Base-by-base conservation (phyloP, 345 rosid species). In the Euphorbia lathyris region DNA sequence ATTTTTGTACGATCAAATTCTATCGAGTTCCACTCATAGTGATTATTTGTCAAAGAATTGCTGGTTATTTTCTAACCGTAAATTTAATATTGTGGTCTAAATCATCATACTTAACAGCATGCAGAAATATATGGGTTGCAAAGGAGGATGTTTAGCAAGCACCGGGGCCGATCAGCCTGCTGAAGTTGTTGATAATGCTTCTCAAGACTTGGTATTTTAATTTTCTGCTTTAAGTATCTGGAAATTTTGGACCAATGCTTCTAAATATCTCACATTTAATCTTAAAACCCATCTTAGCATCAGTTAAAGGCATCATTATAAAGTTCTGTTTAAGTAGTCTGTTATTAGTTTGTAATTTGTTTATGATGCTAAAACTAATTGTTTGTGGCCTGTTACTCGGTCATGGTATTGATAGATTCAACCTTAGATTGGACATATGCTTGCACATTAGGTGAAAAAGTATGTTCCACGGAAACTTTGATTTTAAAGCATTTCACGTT, bases 141-240 rank as follows among this genome's bases (percentile, higher is more conserved):
- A 85, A 83, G 95, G 98, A 66, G 77, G 90, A 63, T 94, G 98
- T 65, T 77, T 87, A 82, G 92, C 91, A 38, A 91, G 97, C 74
- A 63, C 85, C 19, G 97, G 97, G 17, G 72, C 87, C 20, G 97
- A 94, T 82, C 98, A 94, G 72, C 97, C 98, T 69, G 98, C 97
- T 65, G 96, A 90, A 83, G 97, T 94, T 52, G 93, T 69, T 51
- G 86, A 90, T 22, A 89, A 87, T 85, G 96, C 98, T 30, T 97
- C 96, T n/a, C 84, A 81, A 80, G 83, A 86, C 76, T 74, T 88
- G 97, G 98, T 91, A 88, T 40, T 67, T 77, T 48, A 67, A 1
- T 71, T 30, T 38, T 53, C 13, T 77, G 26, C 17, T 32, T 40
- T 29, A 20, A 0, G 40, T 42, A 64, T 34, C 7, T 7, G 7